A percentile compares a stretch with the other conserved stretches of the same genome.
Evolutionary conservation across 1,139 yeast genomes (phyloP).

Genomic region (Pichia sp.): DNA sequence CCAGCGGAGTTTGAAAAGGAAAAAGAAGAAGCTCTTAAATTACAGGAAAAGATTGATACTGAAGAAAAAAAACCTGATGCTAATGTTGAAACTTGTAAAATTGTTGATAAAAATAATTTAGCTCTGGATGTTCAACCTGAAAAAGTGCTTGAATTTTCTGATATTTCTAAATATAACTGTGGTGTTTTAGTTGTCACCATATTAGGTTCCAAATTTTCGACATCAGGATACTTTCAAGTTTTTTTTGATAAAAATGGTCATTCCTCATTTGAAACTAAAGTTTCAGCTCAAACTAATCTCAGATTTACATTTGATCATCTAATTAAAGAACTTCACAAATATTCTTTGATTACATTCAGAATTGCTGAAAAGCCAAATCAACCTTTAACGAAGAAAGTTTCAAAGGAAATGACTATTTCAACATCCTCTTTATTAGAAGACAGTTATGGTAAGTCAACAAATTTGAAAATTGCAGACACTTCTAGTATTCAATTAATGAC

Average conservation of each 20-base stretch:
- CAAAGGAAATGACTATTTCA: constrained; percentile 62
- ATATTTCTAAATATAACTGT: constrained; percentile 54
- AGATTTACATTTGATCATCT: constrained; percentile 67
- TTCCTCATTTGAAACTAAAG: constrained; percentile 51
- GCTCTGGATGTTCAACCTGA: constrained; percentile 43
- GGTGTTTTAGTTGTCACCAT: constrained; percentile 75
- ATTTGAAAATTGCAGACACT: constrained; percentile 42
- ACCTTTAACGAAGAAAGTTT: constrained; percentile 50
- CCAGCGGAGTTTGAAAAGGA: constrained; percentile 65
- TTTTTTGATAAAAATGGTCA: constrained; percentile 71
- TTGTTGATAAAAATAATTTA: constrained; percentile 29
- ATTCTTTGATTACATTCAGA: constrained; percentile 62
- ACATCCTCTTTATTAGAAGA: constrained; percentile 62
- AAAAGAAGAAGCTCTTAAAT: constrained; percentile 28
- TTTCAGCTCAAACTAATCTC: constrained; percentile 37
- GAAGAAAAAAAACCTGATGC: constrained; percentile 26
- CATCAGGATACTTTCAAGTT: constrained; percentile 59
- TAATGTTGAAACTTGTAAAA: constrained; percentile 22
- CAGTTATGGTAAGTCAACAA: constrained; percentile 56
- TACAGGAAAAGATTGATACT: constrained; percentile 19
- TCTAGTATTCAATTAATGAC: constrained; percentile 54
- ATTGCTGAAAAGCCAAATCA: constrained; percentile 48
- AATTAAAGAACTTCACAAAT: constrained; percentile 63
- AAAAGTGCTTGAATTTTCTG: constrained; percentile 54
- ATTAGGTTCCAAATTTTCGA: constrained; percentile 49